These are phyloP conservation scores for Lentinula raphanica DNA, from an alignment of 768 basidiomycete genomes.

Conservation along the genomic window DNA sequence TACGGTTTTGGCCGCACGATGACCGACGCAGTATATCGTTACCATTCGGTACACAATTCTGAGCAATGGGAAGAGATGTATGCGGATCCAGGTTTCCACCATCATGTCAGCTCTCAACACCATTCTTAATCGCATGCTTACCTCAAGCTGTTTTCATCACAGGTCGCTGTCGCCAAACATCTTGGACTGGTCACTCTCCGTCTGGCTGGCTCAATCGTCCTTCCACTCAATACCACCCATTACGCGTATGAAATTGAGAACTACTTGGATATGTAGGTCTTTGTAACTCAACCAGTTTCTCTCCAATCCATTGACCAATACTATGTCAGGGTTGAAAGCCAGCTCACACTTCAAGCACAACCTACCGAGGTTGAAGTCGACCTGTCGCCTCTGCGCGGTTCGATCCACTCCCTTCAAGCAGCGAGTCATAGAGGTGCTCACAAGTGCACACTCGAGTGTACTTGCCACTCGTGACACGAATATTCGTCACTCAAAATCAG, in stretches of 20 bases:
- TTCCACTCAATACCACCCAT: conserved; percentile 68
- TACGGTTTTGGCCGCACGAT: conserved; percentile 11
- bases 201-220: conserved; percentile 46
- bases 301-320: neutral
- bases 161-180: conserved; percentile 21
- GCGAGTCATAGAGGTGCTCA: too few species aligned
- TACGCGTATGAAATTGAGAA: conserved; percentile 49
- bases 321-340: conserved; percentile 46
- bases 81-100: conserved; percentile 56
- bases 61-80: conserved; percentile 56
- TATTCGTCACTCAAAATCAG: too few species aligned
- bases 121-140: neutral
- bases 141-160: neutral
- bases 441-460: too few species aligned
- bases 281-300: neutral
- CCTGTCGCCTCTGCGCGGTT: conserved; percentile 33
- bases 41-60: conserved; percentile 56
- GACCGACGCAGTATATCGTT: conserved; percentile 51
- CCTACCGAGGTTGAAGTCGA: conserved; percentile 20
- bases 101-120: conserved; percentile 37
- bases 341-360: conserved; percentile 25
- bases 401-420: conserved; percentile 31
- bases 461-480: too few species aligned
- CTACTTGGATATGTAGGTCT: conserved; percentile 46
- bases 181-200: conserved; percentile 51